Base-by-base conservation (phyloP, 192 early-diverging fungal genomes). In the Backusella macrospora region DNA sequence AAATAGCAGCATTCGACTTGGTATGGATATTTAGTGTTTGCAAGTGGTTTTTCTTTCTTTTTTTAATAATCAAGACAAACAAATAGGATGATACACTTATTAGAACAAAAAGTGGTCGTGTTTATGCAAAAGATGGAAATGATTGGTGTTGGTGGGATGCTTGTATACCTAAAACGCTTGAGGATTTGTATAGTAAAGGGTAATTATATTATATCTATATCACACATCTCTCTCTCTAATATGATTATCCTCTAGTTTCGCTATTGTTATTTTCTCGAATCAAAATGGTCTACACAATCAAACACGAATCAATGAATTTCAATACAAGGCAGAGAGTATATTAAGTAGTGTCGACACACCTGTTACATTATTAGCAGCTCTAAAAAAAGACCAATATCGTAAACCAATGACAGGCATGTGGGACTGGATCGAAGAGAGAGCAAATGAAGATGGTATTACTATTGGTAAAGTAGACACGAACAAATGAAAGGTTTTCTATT, bases 121-220 rank as follows among this genome's bases (percentile, higher is more conserved):
- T 79, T 13, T 86, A 82, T 74, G 78, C 94, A 13, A 93, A 92
- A 73, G 78, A 90, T 63, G 81, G 84, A 6, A 78, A 91, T 67
- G 97, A 97, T 83, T 99, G 96, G 96, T 78, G 78, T 37, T 95
- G 91, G 78, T 86, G 87, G 80, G 70, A 86, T 68, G 55, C 85
- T 0, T 70, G 74, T 1, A 86, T 95, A 9, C 92, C 91, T 0
- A 74, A 81, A 16, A 76, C 86, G 52, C 62, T 96, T 15, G 78
- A 82, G 14, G 46, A 89, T 43, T 73, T 96, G n/a, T 78, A 88
- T 46, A 73, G 89, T 10, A 65, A 87, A 40, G 91, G 90, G 74
- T 94, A 90, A 65, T 0, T 34, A 34, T 34, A 34, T 78, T 72
- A 23, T 65, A 76, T 77, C 80, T n/a, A 44, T 67, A 81, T 46